phyloP scores from a whole-genome alignment of 2,329 filamentous ascomycete genomes.

The Pseudogymnoascus sp. region DNA sequence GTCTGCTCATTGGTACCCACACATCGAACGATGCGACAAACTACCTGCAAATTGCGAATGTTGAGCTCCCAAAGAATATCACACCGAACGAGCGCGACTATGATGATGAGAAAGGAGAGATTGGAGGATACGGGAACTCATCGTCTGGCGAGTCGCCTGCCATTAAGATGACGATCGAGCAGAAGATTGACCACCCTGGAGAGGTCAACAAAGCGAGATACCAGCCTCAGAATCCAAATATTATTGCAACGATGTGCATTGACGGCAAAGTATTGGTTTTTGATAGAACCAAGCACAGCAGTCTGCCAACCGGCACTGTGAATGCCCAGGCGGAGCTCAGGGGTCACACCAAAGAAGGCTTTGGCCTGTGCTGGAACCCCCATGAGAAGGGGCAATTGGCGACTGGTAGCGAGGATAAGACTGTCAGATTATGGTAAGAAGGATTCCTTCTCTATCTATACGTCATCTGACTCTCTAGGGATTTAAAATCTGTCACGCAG shows the following conservation, averaged over 20 bases:
- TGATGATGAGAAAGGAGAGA: slow-evolving; percentile 84
- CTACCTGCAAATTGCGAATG: slow-evolving; percentile 88
- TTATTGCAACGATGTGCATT: slow-evolving; percentile 87
- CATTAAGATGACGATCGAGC: slow-evolving; percentile 84
- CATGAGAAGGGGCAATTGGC: slow-evolving; percentile 73
- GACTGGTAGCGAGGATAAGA: slow-evolving; percentile 86
- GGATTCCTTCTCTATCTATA: neutral
- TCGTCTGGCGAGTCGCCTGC: slow-evolving; percentile 56
- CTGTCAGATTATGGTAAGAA: slow-evolving; percentile 77
- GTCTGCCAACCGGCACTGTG: slow-evolving; percentile 63
- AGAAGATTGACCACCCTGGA: slow-evolving; percentile 91
- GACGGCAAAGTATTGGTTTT: slow-evolving; percentile 87
- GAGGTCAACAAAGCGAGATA: slow-evolving; percentile 99
- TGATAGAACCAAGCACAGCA: slow-evolving; percentile 89
- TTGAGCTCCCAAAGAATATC: slow-evolving; percentile 78
- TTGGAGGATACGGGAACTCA: slow-evolving; percentile 81
- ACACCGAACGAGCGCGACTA: slow-evolving; percentile 73
- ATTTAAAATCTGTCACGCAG: slow-evolving; percentile 67
- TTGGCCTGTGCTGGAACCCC: slow-evolving; percentile 87
- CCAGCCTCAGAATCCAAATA: slow-evolving; percentile 92
- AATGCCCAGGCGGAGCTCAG: slow-evolving; percentile 77
- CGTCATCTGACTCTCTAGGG: slow-evolving; percentile 42
- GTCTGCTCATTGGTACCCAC: slow-evolving; percentile 87
- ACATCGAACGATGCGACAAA: slow-evolving; percentile 80
- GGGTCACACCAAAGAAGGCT: slow-evolving; percentile 83